Conservation (phyloP, 1,284 basidiomycete genomes). For the Ceratobasidium sp. region DNA sequence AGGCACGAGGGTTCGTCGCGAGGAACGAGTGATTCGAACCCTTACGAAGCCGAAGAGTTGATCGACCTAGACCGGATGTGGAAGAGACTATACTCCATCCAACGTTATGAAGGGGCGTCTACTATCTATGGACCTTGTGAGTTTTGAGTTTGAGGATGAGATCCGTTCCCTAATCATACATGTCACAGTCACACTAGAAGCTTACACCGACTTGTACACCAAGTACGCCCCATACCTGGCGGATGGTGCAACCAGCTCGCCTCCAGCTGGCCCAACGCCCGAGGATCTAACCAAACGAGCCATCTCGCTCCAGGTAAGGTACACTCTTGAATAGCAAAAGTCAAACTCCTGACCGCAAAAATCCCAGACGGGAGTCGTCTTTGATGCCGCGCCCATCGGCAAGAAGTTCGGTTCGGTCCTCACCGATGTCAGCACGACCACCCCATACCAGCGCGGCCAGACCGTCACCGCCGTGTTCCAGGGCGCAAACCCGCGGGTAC, state of each 20-base stretch:
- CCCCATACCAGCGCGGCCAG: conserved; percentile 69
- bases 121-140: conserved; percentile 83
- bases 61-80: conserved; percentile 19
- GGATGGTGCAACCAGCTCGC: conserved; percentile 64
- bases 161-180: conserved; percentile 15
- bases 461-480: conserved; percentile 77
- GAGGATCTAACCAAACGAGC: conserved; percentile 75
- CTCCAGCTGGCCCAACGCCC: conserved; percentile 76
- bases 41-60: not conserved
- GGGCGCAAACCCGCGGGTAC: conserved; percentile 82
- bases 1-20: no score
- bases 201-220: conserved; percentile 83
- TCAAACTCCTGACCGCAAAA: not conserved
- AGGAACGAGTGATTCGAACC: no score
- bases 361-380: conserved; percentile 71
- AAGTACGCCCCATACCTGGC: conserved; percentile 74
- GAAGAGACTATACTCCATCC: conserved; percentile 57
- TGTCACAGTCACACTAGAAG: conserved; percentile 74
- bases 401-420: conserved; percentile 77
- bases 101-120: conserved; percentile 86
- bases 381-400: conserved; percentile 71
- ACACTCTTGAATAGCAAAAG: conserved; percentile 8
- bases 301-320: conserved; percentile 74
- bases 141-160: conserved; percentile 53
- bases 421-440: conserved; percentile 68